These are phyloP conservation scores for Iodosphaeria phyllophila DNA, from an alignment of 2,329 filamentous ascomycete genomes.

Conservation along the genomic window DNA sequence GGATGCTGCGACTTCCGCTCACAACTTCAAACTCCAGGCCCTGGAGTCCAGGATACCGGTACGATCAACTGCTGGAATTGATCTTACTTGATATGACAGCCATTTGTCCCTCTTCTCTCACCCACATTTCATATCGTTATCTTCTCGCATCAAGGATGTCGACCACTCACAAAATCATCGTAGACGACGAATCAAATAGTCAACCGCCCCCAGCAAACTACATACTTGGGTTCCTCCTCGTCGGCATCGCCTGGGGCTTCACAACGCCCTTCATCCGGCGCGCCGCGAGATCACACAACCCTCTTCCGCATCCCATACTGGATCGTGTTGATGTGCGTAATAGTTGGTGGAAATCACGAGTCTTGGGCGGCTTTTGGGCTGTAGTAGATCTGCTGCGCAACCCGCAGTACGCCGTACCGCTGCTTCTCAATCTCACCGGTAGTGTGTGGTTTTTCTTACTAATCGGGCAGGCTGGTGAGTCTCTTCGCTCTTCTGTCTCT, in stretches of 20 bases:
- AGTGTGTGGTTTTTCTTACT: constrained; percentile 94
- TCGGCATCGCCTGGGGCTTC: constrained; percentile 83
- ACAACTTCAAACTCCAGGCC: too few species aligned
- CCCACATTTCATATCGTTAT: too few species aligned
- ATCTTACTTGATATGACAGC: too few species aligned
- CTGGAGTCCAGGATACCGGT: too few species aligned
- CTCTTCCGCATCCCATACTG: constrained; percentile 37
- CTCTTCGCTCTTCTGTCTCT: constrained; percentile 3
- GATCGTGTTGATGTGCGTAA: constrained; percentile 27
- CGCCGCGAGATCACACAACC: constrained; percentile 59
- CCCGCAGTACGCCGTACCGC: constrained; percentile 66
- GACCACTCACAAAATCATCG: too few species aligned
- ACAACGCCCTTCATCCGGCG: constrained; percentile 83
- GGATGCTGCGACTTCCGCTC: too few species aligned
- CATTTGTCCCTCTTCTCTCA: too few species aligned
- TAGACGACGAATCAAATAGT: too few species aligned
- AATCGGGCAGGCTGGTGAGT: constrained; percentile 76
- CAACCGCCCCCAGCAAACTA: constrained; percentile 54
- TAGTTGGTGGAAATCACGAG: constrained; percentile 42
- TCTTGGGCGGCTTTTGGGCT: constrained; percentile 50
- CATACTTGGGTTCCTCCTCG: constrained; percentile 73
- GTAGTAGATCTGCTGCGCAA: constrained; percentile 63
- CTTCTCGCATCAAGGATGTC: too few species aligned
- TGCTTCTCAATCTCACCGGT: constrained; percentile 77
- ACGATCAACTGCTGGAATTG: too few species aligned